These are phyloP conservation scores for Biscogniauxia marginata DNA, from an alignment of 2,329 filamentous ascomycete species.

Conservation along the genomic window DNA sequence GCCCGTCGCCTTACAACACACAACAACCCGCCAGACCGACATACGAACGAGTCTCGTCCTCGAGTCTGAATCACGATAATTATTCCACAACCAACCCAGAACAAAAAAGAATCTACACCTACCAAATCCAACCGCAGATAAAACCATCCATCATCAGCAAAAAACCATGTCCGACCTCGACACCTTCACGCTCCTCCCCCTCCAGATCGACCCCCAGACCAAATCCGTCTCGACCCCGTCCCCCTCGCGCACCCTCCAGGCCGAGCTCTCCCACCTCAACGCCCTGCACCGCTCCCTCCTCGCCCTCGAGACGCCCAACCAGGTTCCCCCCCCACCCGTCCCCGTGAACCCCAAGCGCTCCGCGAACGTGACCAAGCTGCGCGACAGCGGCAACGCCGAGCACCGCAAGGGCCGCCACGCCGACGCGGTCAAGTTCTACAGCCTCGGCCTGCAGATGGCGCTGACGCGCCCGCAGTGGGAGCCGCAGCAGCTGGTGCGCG, in stretches of 20 bases:
- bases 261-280: slow-evolving; percentile 75
- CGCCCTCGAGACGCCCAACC: slow-evolving; percentile 58
- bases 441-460: slow-evolving; percentile 88
- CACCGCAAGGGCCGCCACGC: slow-evolving; percentile 74
- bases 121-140: background rate
- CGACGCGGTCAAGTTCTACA: slow-evolving; percentile 80
- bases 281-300: slow-evolving; percentile 73
- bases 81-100: background rate
- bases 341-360: slow-evolving; percentile 91
- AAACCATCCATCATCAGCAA: too few species aligned
- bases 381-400: slow-evolving; percentile 79
- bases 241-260: slow-evolving; percentile 45
- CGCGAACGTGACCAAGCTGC: slow-evolving; percentile 84
- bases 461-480: slow-evolving; percentile 82
- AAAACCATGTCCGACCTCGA: slow-evolving; percentile 30
- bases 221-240: slow-evolving; percentile 65
- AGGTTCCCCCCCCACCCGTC: slow-evolving; percentile 78
- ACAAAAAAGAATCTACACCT: background rate
- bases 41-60: too few species aligned
- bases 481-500: slow-evolving; percentile 75
- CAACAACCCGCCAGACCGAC: too few species aligned
- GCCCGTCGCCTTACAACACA: too few species aligned
- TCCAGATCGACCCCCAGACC: slow-evolving; percentile 77
- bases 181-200: slow-evolving; percentile 74
- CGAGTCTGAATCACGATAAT: background rate